Conservation (phyloP, 441 rosid genomes). For the Daphne laureola region DNA sequence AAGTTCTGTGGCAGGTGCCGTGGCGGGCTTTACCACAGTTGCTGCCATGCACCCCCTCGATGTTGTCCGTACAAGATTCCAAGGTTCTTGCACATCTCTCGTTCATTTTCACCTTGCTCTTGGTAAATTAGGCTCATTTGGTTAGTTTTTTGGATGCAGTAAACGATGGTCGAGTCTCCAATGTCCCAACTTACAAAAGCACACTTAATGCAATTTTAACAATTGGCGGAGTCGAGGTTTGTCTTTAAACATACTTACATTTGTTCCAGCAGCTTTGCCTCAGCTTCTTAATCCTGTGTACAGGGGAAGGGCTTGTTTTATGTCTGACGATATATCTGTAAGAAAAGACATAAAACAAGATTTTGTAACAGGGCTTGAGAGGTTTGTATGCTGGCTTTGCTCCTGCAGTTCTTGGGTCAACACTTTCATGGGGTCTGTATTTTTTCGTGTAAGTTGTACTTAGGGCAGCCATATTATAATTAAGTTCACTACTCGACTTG, state of each 20-base stretch:
- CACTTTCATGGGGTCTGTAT: constrained; percentile 81
- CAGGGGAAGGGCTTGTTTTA: background rate
- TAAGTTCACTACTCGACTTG: background rate
- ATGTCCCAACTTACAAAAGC: constrained; percentile 68
- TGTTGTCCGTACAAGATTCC: constrained; percentile 88
- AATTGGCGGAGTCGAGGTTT: constrained; percentile 76
- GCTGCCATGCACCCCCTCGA: constrained; percentile 82
- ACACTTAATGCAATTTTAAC: constrained; percentile 70
- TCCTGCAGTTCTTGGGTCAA: constrained; percentile 86
- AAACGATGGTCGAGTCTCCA: constrained; percentile 60
- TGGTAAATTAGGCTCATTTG: constrained; percentile 3
- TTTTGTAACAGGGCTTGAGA: constrained; percentile 52
- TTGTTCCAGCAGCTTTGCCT: background rate
- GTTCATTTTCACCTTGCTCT: background rate
- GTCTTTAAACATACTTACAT: background rate
- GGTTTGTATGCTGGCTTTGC: constrained; percentile 87
- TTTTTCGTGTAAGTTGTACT: constrained; percentile 70
- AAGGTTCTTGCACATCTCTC: constrained; percentile 39
- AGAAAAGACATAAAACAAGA: background rate
- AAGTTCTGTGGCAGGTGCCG: constrained; percentile 78
- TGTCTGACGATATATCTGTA: no score
- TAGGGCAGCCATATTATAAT: background rate
- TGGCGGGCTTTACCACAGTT: constrained; percentile 87
- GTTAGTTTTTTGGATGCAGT: constrained; percentile 26
- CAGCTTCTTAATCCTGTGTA: background rate